Evolutionary conservation across 192 early-diverging fungal species (phyloP), one percentile per base, ranked within the genome.

Genomic region (Linnemannia elongata): DNA sequence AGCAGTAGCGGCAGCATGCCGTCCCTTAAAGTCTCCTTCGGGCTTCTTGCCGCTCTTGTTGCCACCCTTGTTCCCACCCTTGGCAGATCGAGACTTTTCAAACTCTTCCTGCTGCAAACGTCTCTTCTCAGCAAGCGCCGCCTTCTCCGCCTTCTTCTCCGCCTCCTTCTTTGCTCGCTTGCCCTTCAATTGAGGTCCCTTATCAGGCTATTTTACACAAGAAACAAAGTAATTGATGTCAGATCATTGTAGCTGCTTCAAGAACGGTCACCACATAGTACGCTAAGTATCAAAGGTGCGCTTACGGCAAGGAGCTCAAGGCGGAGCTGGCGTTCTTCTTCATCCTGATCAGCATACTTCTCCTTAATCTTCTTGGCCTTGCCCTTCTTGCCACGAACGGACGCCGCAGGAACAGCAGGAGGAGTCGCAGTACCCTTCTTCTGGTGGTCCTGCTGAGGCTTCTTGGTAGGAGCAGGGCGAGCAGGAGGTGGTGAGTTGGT

Each of bases 311-410:
- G 87, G 22, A 99, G 78, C 33, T 96, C 92, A 93, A 97, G 93
- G 73, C 96, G 93, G 44, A 97, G 82, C 78, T 94, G 90, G 38
- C 94, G 92, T 74, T 99, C 98, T 69, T 98, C 97, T 45, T 99
- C 98, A 76, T 98, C 97, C 88, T 97, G 96, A 85, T 99, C 98
- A 6, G 91, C 95, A 88, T 99, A 99, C 88, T 98, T 98, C 44
- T 94, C 94, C 88, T 98, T 98, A 35, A 96, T 92, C 89, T 98
- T 99, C 91, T 96, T 96, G 42, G 93, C 79, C 89, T 99, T 99
- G 49, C 94, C 93, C 74, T 94, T 94, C 81, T 98, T 96, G 35
- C 98, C 98, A 57, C 98, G 96, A 38, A 81, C 76, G 4, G 70
- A 7, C 18, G 93, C 88, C 44, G 82, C 68, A 20, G 89, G 54